Percentiles rank a stretch among this genome's conserved stretches.
These are phyloP conservation scores for Aureobasidium sp. DNA, from an alignment of 2,329 filamentous ascomycete species.

Conservation along the genomic window DNA sequence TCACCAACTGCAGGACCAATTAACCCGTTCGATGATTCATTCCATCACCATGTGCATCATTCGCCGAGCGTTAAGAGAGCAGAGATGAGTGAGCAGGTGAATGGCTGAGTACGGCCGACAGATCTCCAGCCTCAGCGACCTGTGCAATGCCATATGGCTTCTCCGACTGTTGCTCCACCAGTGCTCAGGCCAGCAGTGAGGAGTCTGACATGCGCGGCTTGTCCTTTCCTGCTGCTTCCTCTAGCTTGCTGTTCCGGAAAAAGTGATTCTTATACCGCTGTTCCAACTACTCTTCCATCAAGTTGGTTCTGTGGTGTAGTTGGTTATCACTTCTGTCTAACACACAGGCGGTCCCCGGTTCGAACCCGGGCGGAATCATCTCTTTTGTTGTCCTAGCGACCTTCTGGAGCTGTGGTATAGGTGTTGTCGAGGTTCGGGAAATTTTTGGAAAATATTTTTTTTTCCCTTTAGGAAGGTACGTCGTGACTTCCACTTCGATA, in stretches of 20 bases:
- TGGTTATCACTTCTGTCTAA: neutral
- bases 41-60: neutral
- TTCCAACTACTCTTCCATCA: neutral
- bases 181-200: too few relatives aligned
- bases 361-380: neutral
- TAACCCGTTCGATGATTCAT: neutral
- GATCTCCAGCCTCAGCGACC: neutral
- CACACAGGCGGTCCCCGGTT: slow-evolving; percentile 1
- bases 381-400: neutral
- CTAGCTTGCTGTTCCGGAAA: too few relatives aligned
- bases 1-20: neutral
- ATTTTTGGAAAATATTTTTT: too few relatives aligned
- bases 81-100: neutral
- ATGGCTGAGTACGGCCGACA: neutral
- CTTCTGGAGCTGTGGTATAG: too few relatives aligned
- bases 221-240: too few relatives aligned
- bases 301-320: slow-evolving; percentile 4
- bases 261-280: too few relatives aligned
- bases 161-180: too few relatives aligned
- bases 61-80: neutral
- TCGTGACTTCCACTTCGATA: too few relatives aligned
- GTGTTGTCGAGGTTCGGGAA: too few relatives aligned
- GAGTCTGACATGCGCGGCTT: too few relatives aligned
- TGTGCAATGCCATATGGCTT: too few relatives aligned
- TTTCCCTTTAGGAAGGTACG: too few relatives aligned